Percentiles rank a stretch among this genome's conserved stretches.
phyloP scores from a whole-genome alignment of 352 stramenopile species.

The Phytopythium mirpurense region DNA sequence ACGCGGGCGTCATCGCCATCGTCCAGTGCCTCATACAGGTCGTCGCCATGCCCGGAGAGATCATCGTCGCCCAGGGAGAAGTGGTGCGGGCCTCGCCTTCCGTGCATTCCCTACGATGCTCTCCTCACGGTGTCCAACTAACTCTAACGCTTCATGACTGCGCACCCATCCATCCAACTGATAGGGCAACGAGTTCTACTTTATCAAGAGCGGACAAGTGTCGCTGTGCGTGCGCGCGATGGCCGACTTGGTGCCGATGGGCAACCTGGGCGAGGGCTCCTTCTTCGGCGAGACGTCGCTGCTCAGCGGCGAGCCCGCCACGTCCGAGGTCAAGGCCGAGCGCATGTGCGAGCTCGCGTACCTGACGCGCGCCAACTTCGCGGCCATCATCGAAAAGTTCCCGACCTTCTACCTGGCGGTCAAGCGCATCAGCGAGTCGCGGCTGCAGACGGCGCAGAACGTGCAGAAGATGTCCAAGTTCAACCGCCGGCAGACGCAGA shows the following conservation, averaged over 20 bases:
- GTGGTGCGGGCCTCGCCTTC: too few relatives aligned
- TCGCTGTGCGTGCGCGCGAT: conserved; percentile 37
- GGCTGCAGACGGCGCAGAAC: conserved; percentile 61
- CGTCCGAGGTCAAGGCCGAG: conserved; percentile 56
- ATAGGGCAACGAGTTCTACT: conserved; percentile 61
- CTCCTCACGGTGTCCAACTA: too few relatives aligned
- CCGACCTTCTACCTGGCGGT: conserved; percentile 64
- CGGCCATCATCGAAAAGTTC: conserved; percentile 53
- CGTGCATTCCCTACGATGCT: too few relatives aligned
- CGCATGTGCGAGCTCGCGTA: conserved; percentile 63
- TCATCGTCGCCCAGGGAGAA: conserved; percentile 63
- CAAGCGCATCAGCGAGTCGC: conserved; percentile 58
- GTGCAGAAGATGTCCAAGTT: conserved; percentile 61
- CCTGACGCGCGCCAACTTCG: conserved; percentile 53
- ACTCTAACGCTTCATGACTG: not conserved
- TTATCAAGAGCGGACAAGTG: conserved; percentile 65
- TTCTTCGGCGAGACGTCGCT: conserved; percentile 76
- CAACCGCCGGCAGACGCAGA: conserved; percentile 28
- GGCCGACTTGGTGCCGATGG: conserved; percentile 35
- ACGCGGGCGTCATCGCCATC: conserved; percentile 66
- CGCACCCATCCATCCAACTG: too few relatives aligned
- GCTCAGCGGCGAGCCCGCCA: conserved; percentile 43
- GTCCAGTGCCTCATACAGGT: conserved; percentile 60
- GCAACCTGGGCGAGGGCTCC: conserved; percentile 62
- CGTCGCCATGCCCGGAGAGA: conserved; percentile 60